Conservation (phyloP, 1,284 basidiomycete genomes). For the Tilletia indica region DNA sequence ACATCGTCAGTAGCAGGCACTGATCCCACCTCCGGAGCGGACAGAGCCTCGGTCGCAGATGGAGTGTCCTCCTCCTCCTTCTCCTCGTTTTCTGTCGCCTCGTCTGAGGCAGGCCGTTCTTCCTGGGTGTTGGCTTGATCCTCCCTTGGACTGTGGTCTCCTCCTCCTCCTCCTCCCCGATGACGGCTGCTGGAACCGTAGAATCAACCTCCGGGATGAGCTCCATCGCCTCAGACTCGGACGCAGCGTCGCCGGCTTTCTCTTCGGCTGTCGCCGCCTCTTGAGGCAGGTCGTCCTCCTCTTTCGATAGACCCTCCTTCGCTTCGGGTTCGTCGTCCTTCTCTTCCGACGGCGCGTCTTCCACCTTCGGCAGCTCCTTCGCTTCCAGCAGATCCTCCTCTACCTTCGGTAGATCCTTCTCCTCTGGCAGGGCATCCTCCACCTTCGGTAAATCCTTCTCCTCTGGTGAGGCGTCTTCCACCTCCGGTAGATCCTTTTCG, state of each 20-base stretch:
- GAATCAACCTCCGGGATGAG: too few species aligned
- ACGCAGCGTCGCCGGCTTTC: background rate
- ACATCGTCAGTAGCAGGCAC: too few species aligned
- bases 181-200: too few species aligned
- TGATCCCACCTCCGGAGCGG: too few species aligned
- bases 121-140: too few species aligned
- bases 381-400: background rate
- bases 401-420: slow-evolving; percentile 8
- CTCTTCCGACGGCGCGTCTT: background rate
- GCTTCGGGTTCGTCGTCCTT: background rate
- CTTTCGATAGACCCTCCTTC: background rate
- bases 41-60: too few species aligned
- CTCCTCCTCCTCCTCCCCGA: background rate
- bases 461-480: too few species aligned
- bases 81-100: too few species aligned
- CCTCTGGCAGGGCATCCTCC: background rate
- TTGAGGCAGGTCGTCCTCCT: slow-evolving; percentile 4
- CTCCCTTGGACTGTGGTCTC: background rate
- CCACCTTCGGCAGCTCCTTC: slow-evolving; percentile 8
- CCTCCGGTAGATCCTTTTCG: too few species aligned
- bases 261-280: background rate
- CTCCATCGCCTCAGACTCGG: too few species aligned
- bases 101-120: too few species aligned
- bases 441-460: background rate
- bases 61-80: too few species aligned